Conservation (phyloP, 495 filamentous ascomycete genomes). For the Xylaria acuta region DNA sequence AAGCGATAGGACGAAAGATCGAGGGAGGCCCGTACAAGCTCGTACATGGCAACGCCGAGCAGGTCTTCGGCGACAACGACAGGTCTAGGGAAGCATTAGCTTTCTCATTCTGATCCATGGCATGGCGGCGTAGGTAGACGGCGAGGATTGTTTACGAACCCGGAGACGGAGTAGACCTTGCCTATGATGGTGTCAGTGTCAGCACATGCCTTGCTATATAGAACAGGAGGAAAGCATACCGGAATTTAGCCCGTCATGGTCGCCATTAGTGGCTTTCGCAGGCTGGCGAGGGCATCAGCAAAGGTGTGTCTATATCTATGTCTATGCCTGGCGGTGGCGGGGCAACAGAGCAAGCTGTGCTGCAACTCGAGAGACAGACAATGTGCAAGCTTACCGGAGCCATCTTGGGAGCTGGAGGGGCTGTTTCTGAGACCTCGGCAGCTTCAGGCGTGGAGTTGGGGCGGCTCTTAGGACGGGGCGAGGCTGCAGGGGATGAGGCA, state of each 20-base stretch:
- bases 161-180: conserved; percentile 82
- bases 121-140: conserved; percentile 2
- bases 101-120: neutral
- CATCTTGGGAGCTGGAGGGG: conserved; percentile 60
- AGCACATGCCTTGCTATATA: neutral
- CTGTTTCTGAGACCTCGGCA: conserved; percentile 34
- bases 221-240: conserved; percentile 35
- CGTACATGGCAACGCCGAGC: conserved; percentile 99
- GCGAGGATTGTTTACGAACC: conserved; percentile 56
- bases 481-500: conserved; percentile 38
- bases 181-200: conserved; percentile 51
- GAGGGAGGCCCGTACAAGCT: conserved; percentile 69
- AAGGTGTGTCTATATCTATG: conserved; percentile 7
- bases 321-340: conserved; percentile 15
- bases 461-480: conserved; percentile 41
- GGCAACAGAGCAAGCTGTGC: conserved; percentile 16
- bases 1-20: conserved; percentile 34
- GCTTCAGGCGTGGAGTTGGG: conserved; percentile 41
- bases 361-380: conserved; percentile 15
- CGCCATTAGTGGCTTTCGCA: conserved; percentile 45
- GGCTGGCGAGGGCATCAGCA: conserved; percentile 28
- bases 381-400: conserved; percentile 59
- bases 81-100: conserved; percentile 64
- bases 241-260: conserved; percentile 46
- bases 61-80: conserved; percentile 98